Evolutionary conservation across 1,139 yeast species (phyloP), one percentile per base, ranked within the genome.

Genomic region (Candida tetrigidarum): DNA sequence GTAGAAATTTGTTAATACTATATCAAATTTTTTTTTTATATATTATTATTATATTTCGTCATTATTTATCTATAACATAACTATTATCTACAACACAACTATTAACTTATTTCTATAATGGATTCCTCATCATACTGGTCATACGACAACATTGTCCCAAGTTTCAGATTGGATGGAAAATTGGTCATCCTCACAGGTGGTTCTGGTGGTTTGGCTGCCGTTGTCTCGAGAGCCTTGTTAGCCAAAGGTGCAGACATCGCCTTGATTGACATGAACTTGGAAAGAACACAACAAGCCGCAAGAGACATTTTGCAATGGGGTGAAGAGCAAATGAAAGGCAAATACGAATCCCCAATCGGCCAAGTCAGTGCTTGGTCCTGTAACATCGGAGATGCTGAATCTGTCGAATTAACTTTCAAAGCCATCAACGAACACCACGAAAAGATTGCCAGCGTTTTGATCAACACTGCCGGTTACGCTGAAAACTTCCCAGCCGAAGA

Each of bases 381-480:
- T 60, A 85, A 87, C 67, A 85, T 87, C 57, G 84, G 88, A 4
- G 85, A 84, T 56, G 78, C 85, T 30, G 76, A 65, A 37, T 68
- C 74, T 43, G 93, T 86, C 44, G 85, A 83, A 46, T 66, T 69
- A 32, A 74, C 81, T 8, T 79, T 79, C 49, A 63, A 65, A 18
- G 66, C 71, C 32, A 78, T 87, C 60, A 71, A 74, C 55, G 69
- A 67, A 39, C 83, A 78, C 56, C 89, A 84, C 63, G 80, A 76
- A 41, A 76, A 76, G 50, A 74, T 84, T 41, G 81, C 90, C 32
- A 81, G 83, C 56, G 69, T 86, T 50, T 75, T 87, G 56, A 76
- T 87, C 50, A 86, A 87, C 69, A 76, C 90, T 41, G 95, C 96
- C 10, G 95, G 96, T n/a, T 87, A 84, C 71, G 84, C 90, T 62